Evolutionary conservation across 2,329 filamentous ascomycete genomes (phyloP).

Genomic region (Fusarium protoensiforme): DNA sequence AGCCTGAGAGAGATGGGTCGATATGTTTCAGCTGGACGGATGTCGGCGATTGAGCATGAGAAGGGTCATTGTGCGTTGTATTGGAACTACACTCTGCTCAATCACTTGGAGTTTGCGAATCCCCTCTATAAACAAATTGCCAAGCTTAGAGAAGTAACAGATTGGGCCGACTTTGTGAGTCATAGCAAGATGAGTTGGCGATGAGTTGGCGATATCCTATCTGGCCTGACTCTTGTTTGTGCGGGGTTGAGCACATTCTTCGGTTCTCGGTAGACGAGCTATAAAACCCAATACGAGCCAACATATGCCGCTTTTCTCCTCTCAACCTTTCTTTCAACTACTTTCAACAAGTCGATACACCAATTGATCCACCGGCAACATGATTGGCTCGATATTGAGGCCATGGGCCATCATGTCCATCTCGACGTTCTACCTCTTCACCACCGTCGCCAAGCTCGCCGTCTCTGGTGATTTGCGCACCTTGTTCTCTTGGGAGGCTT

Average conservation of each 20-base stretch:
- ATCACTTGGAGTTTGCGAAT: neutral
- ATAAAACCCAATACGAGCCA: neutral
- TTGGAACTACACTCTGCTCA: rapidly evolving
- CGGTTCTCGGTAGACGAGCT: neutral
- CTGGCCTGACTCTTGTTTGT: neutral
- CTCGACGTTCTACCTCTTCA: neutral
- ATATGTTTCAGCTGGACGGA: neutral
- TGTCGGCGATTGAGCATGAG: neutral
- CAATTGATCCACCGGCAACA: neutral
- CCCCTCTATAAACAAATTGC: rapidly evolving
- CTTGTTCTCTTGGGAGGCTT: neutral
- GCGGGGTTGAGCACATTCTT: neutral
- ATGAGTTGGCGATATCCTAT: neutral
- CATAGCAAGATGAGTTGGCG: neutral
- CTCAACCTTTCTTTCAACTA: neutral
- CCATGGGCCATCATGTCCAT: neutral
- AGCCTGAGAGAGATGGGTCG: neutral
- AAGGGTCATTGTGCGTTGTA: neutral
- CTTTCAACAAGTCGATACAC: neutral
- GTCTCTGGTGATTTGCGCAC: neutral
- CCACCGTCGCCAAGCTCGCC: neutral
- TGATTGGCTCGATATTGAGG: neutral
- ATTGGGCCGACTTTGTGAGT: neutral
- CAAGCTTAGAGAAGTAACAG: neutral
- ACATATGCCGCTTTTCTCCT: neutral